A percentile compares a stretch with the other conserved stretches of the same genome.
These are phyloP conservation scores for Diospyros lotus DNA, from an alignment of 148 eudicot genomes.

Conservation along the genomic window DNA sequence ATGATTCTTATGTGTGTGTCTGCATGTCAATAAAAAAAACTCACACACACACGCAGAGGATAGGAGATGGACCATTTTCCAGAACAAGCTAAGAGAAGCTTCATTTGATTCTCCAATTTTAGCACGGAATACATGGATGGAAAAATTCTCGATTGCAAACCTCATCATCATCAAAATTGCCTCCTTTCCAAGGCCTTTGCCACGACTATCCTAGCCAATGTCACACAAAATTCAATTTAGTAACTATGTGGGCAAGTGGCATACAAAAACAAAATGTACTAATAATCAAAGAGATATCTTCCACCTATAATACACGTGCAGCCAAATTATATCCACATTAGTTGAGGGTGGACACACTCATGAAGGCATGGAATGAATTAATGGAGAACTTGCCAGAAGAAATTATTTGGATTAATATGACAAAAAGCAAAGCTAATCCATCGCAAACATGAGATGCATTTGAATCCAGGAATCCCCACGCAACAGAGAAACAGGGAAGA, in stretches of 20 bases:
- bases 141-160: constrained; percentile 56
- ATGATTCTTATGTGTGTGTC: neutral
- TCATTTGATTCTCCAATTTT: constrained; percentile 84
- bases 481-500: no score
- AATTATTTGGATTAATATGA: neutral
- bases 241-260: neutral
- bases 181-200: constrained; percentile 92
- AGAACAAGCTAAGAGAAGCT: constrained; percentile 62
- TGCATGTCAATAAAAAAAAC: neutral
- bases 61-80: constrained; percentile 50
- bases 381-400: neutral
- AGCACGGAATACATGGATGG: constrained; percentile 61
- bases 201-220: constrained; percentile 71
- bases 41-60: constrained; percentile 17
- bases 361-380: neutral
- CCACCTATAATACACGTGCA: neutral
- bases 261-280: constrained; percentile 5
- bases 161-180: constrained; percentile 88
- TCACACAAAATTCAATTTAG: constrained; percentile 7
- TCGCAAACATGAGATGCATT: neutral
- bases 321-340: neutral
- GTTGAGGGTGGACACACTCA: neutral
- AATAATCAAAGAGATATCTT: neutral
- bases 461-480: neutral
- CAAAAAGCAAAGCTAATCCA: neutral